These are phyloP conservation scores for Zopfia rhizophila DNA, from an alignment of 2,329 filamentous ascomycete genomes.

Conservation along the genomic window DNA sequence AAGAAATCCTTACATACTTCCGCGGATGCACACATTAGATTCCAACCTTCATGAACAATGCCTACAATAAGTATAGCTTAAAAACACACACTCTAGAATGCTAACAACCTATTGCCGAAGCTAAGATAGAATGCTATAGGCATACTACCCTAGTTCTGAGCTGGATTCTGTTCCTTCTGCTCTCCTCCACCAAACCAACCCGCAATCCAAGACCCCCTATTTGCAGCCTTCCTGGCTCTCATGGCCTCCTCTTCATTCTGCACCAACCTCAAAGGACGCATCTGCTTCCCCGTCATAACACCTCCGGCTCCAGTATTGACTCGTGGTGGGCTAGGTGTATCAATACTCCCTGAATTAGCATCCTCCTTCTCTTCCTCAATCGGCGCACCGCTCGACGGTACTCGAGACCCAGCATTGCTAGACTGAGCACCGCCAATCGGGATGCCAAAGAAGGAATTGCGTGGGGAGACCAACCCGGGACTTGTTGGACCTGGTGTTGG, in stretches of 20 bases:
- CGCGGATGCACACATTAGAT: background rate
- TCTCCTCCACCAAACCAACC: conserved; percentile 55
- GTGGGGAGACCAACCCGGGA: conserved; percentile 47
- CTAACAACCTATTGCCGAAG: background rate
- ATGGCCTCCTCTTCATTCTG: conserved; percentile 68
- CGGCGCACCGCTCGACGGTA: conserved; percentile 48
- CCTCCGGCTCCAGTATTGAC: conserved; percentile 61
- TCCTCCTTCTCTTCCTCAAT: conserved; percentile 45
- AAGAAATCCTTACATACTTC: background rate
- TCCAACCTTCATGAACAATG: background rate
- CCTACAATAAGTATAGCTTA: background rate
- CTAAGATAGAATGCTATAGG: no score
- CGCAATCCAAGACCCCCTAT: conserved; percentile 58
- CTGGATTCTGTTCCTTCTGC: conserved; percentile 32
- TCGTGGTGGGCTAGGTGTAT: conserved; percentile 61
- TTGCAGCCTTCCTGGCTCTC: conserved; percentile 55
- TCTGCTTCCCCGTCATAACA: conserved; percentile 70
- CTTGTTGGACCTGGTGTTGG: conserved; percentile 60
- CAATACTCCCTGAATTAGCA: conserved; percentile 35
- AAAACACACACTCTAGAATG: background rate
- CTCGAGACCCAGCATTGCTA: conserved; percentile 53
- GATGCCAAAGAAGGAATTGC: conserved; percentile 53
- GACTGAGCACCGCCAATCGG: conserved; percentile 57
- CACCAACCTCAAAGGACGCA: conserved; percentile 86
- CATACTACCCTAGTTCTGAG: background rate